These are phyloP conservation scores for Nitzschia sp. DNA, from an alignment of 108 stramenopile species.

Conservation along the genomic window DNA sequence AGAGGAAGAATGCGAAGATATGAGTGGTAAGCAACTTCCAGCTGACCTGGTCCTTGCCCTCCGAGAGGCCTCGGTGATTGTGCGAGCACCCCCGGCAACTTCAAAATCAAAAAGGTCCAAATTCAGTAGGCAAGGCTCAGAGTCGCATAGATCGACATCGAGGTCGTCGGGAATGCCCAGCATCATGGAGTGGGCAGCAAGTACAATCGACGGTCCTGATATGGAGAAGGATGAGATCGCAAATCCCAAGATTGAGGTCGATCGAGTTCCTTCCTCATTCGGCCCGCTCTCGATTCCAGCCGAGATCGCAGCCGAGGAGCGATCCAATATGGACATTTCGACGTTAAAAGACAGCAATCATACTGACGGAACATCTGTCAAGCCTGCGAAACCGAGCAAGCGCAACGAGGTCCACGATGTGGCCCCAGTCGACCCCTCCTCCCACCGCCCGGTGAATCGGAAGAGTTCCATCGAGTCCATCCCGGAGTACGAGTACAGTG, in stretches of 20 bases:
- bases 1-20: constrained; percentile 22
- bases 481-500: constrained; percentile 1
- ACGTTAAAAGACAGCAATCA: constrained; percentile 16
- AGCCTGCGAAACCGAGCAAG: neutral
- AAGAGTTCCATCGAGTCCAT: neutral
- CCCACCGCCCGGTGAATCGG: neutral
- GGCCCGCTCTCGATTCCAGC: constrained; percentile 5
- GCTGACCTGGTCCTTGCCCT: constrained; percentile 21
- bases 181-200: constrained; percentile 23
- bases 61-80: constrained; percentile 20
- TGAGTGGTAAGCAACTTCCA: constrained; percentile 16
- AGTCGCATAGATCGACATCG: constrained; percentile 13
- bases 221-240: neutral
- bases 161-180: constrained; percentile 31
- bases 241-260: constrained; percentile 5
- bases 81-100: neutral
- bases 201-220: constrained; percentile 3
- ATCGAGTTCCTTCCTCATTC: constrained; percentile 13
- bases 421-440: neutral
- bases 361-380: constrained; percentile 12
- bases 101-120: constrained; percentile 14
- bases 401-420: neutral
- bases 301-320: constrained; percentile 19
- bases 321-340: constrained; percentile 18
- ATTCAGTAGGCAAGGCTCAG: constrained; percentile 16